These are phyloP conservation scores for Fonsecaea nubica DNA, from an alignment of 2,329 filamentous ascomycete genomes.

Conservation along the genomic window DNA sequence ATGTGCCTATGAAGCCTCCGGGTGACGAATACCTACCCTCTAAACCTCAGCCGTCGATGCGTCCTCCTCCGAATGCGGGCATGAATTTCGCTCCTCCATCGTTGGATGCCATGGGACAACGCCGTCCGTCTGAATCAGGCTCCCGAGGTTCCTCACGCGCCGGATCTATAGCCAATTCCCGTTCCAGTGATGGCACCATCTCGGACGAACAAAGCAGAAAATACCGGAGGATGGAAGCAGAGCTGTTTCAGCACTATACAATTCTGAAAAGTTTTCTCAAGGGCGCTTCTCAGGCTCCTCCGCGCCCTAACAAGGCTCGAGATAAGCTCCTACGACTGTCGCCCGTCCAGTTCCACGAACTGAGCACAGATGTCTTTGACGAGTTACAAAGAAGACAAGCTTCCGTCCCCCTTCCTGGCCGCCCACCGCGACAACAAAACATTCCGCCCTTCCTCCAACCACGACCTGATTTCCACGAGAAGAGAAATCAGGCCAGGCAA, in stretches of 20 bases:
- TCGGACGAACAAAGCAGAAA: conserved; percentile 69
- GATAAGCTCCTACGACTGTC: conserved; percentile 93
- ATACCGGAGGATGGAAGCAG: conserved; percentile 67
- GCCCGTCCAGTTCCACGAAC: conserved; percentile 91
- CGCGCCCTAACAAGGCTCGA: conserved; percentile 78
- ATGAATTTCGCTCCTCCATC: conserved; percentile 31
- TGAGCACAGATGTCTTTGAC: conserved; percentile 97
- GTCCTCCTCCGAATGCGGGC: conserved; percentile 27
- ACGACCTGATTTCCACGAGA: conserved; percentile 91
- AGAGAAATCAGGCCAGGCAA: conserved; percentile 96
- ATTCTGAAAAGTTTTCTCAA: conserved; percentile 78
- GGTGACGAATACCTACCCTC: conserved; percentile 30
- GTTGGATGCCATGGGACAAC: conserved; percentile 47
- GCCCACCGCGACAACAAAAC: conserved; percentile 52
- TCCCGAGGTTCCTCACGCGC: conserved; percentile 77
- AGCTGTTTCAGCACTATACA: conserved; percentile 80
- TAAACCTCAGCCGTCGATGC: conserved; percentile 25
- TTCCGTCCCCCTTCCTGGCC: conserved; percentile 52
- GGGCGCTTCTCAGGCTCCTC: conserved; percentile 35
- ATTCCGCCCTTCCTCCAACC: conserved; percentile 76
- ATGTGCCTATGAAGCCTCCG: conserved; percentile 44
- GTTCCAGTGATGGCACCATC: conserved; percentile 78
- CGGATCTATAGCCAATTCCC: conserved; percentile 75
- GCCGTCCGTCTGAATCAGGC: conserved; percentile 47
- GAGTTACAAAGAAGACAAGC: conserved; percentile 88